These are phyloP conservation scores for Fusarium ambrosium DNA, from an alignment of 2,329 filamentous ascomycete genomes.

Conservation along the genomic window DNA sequence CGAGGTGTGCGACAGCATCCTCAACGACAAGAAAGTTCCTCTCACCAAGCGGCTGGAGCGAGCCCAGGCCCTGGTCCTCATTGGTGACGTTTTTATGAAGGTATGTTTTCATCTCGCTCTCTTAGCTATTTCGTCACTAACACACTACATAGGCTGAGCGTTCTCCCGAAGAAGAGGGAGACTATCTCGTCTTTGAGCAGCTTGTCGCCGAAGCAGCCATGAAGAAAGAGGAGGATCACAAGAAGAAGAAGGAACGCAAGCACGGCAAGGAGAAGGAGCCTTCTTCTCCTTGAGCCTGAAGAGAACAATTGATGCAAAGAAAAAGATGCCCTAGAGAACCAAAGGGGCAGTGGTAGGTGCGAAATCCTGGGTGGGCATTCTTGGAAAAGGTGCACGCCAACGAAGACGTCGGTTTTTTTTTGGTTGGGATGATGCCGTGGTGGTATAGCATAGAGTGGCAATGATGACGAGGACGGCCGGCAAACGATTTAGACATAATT, in stretches of 20 bases:
- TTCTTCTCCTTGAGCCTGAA: background rate
- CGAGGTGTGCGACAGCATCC: slow-evolving; percentile 91
- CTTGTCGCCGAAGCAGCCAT: slow-evolving; percentile 95
- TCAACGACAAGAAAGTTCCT: slow-evolving; percentile 83
- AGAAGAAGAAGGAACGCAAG: slow-evolving; percentile 69
- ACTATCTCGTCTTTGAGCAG: slow-evolving; percentile 99
- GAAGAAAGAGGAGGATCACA: slow-evolving; percentile 88
- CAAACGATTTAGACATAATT: slow-evolving; percentile 47
- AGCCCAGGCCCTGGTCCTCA: slow-evolving; percentile 88
- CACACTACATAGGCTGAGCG: slow-evolving; percentile 76
- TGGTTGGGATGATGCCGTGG: slow-evolving; percentile 7
- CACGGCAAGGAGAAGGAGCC: slow-evolving; percentile 35
- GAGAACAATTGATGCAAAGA: background rate
- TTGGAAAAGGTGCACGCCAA: slow-evolving; percentile 13
- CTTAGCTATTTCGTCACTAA: slow-evolving; percentile 16
- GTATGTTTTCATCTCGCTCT: slow-evolving; percentile 62
- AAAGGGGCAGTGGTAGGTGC: background rate
- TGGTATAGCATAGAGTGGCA: slow-evolving; percentile 24
- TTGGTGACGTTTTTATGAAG: slow-evolving; percentile 90
- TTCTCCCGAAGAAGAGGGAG: slow-evolving; percentile 95
- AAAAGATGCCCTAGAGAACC: background rate
- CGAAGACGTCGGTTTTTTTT: slow-evolving; percentile 9
- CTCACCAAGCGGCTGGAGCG: slow-evolving; percentile 90
- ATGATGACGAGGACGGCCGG: slow-evolving; percentile 39
- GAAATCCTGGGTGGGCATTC: slow-evolving; percentile 8